Percentiles rank a stretch among this genome's conserved stretches.
Evolutionary conservation across 1,284 basidiomycete species (phyloP).

Genomic region (Ustilago tritici): DNA sequence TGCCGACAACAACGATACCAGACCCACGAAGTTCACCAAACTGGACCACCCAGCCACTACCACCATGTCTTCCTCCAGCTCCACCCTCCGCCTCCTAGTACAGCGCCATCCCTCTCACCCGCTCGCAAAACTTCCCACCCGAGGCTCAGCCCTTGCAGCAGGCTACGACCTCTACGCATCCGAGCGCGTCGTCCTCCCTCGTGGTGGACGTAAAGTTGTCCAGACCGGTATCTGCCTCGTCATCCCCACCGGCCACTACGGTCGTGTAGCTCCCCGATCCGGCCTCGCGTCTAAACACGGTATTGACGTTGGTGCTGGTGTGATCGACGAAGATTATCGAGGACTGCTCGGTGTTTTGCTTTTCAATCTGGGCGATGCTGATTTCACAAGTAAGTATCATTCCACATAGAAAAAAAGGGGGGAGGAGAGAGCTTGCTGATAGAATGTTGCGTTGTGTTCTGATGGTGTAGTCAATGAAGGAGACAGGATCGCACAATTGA

Average conservation of each 20-base stretch:
- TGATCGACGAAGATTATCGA: conserved; percentile 95
- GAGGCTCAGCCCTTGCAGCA: conserved; percentile 86
- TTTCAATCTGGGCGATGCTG: conserved; percentile 86
- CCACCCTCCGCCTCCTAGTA: conserved; percentile 76
- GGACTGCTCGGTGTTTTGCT: conserved; percentile 92
- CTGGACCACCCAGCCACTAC: conserved; percentile 21
- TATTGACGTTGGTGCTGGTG: conserved; percentile 96
- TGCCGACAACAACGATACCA: not conserved
- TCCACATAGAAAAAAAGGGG: not conserved
- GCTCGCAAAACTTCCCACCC: conserved; percentile 85
- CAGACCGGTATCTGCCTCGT: conserved; percentile 92
- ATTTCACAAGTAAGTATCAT: conserved; percentile 80
- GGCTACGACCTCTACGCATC: conserved; percentile 95
- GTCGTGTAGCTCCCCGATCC: conserved; percentile 91
- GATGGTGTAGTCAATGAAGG: conserved; percentile 80
- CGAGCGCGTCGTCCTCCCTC: conserved; percentile 57
- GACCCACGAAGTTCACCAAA: conserved; percentile 25
- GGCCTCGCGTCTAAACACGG: conserved; percentile 95
- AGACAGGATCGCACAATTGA: conserved; percentile 92
- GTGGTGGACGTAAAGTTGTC: conserved; percentile 83
- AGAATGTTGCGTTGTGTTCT: not conserved
- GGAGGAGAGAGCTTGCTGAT: not conserved
- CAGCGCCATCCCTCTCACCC: conserved; percentile 80
- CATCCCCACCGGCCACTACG: conserved; percentile 91
- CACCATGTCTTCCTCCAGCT: conserved; percentile 19